phyloP scores from a whole-genome alignment of 768 basidiomycete genomes.

The Phlegmacium glaucopus region DNA sequence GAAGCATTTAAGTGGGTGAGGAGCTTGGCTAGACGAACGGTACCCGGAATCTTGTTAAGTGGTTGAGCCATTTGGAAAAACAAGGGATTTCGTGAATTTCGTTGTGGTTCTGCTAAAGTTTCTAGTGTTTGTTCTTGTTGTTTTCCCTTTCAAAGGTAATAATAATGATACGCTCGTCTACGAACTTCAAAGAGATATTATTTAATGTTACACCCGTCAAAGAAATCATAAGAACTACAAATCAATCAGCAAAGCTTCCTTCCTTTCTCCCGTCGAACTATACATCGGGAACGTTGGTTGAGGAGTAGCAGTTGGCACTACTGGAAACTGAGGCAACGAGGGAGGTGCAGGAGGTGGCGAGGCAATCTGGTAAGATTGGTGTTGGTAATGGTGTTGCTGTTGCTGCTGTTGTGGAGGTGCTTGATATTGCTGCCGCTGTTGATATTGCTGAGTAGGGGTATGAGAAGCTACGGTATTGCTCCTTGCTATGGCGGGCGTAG shows the following conservation, averaged over 20 bases:
- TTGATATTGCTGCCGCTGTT: conserved; percentile 25
- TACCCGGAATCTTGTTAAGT: conserved; percentile 1
- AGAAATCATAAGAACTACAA: conserved; percentile 21
- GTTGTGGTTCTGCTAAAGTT: too few species aligned
- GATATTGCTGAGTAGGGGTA: conserved; percentile 15
- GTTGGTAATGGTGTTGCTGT: conserved; percentile 24
- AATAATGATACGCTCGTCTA: too few species aligned
- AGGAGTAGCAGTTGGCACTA: conserved; percentile 57
- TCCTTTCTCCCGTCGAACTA: conserved; percentile 57
- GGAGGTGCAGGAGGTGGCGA: conserved; percentile 28
- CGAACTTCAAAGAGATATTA: neutral
- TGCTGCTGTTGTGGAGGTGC: conserved; percentile 12
- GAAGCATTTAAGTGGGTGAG: conserved; percentile 46
- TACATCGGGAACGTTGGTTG: conserved; percentile 48
- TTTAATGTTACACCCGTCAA: neutral
- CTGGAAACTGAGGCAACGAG: conserved; percentile 59
- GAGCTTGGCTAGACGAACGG: conserved; percentile 42
- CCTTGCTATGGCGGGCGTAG: conserved; percentile 23
- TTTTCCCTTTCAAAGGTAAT: too few species aligned
- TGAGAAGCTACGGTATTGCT: conserved; percentile 30
- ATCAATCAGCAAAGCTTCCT: conserved; percentile 58
- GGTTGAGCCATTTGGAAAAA: too few species aligned
- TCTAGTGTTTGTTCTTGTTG: conserved; percentile 5
- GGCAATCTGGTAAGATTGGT: conserved; percentile 22
- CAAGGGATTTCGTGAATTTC: too few species aligned